Evolutionary conservation across 164 flowering plant genomes (phyloP).

Genomic region (Sextonia rubra): DNA sequence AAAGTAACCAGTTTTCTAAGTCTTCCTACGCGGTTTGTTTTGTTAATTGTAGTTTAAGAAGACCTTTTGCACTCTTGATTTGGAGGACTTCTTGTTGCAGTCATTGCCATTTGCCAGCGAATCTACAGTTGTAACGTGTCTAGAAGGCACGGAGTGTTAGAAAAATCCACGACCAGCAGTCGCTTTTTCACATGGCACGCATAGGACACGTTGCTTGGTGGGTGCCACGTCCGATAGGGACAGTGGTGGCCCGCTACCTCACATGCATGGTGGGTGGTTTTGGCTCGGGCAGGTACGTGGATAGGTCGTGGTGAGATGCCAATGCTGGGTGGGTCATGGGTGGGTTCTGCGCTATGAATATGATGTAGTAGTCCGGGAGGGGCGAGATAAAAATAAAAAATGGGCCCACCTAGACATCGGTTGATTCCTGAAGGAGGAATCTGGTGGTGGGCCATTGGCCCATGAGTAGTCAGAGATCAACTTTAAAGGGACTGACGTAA

Average conservation of each 20-base stretch:
- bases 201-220: not conserved
- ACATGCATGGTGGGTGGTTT: not conserved
- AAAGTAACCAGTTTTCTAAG: not conserved
- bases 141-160: conserved; percentile 17
- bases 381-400: not conserved
- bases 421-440: not conserved
- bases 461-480: too few species aligned
- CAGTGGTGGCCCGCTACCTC: not conserved
- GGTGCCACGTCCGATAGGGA: not conserved
- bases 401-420: not conserved
- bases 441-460: not conserved
- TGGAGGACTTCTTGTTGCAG: not conserved
- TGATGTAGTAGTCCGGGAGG: not conserved
- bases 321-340: not conserved
- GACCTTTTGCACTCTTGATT: not conserved
- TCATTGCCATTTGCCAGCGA: not conserved
- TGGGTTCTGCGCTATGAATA: not conserved
- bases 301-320: not conserved
- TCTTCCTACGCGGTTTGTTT: not conserved
- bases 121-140: conserved; percentile 5
- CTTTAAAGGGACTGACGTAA: too few species aligned
- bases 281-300: not conserved
- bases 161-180: conserved; percentile 14
- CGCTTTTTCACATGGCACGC: not conserved
- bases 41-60: not conserved